Evolutionary conservation across 768 basidiomycete genomes (phyloP).

Genomic region (Boletus bicolor): DNA sequence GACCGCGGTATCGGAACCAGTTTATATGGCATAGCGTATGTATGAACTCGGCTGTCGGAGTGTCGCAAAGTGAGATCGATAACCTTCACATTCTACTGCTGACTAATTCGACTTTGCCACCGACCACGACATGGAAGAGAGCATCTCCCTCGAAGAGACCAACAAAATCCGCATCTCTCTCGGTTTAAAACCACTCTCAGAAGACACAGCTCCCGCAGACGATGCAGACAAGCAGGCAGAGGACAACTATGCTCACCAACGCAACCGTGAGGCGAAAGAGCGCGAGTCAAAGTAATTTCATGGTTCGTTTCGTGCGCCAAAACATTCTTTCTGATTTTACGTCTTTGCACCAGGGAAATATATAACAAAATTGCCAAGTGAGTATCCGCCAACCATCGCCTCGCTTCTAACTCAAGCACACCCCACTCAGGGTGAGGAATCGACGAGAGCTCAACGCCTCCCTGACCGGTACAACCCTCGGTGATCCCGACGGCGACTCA

Average conservation of each 20-base stretch:
- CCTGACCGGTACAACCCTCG: conserved; percentile 90
- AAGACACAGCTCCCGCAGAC: conserved; percentile 67
- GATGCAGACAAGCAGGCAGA: conserved; percentile 83
- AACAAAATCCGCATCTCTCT: conserved; percentile 94
- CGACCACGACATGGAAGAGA: conserved; percentile 61
- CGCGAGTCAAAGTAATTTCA: conserved; percentile 71
- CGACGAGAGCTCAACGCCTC: conserved; percentile 87
- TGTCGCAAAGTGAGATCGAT: neutral
- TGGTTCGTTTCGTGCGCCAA: conserved; percentile 17
- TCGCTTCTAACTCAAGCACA: conserved; percentile 38
- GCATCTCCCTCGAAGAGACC: conserved; percentile 90
- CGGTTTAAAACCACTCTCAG: conserved; percentile 90
- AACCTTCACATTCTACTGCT: neutral
- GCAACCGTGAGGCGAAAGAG: conserved; percentile 66
- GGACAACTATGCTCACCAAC: conserved; percentile 74
- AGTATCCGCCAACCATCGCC: conserved; percentile 41
- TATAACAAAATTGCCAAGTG: conserved; percentile 83
- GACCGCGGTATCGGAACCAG: neutral
- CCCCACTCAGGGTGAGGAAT: conserved; percentile 81
- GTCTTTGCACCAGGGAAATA: conserved; percentile 50
- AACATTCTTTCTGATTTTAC: conserved; percentile 19
- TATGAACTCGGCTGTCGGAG: conserved; percentile 4
- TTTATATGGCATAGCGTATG: neutral
- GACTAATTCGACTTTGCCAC: conserved; percentile 9
- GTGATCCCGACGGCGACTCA: conserved; percentile 73